These are phyloP conservation scores for Aquanectria penicillioides DNA, from an alignment of 2,329 filamentous ascomycete genomes.

Conservation along the genomic window DNA sequence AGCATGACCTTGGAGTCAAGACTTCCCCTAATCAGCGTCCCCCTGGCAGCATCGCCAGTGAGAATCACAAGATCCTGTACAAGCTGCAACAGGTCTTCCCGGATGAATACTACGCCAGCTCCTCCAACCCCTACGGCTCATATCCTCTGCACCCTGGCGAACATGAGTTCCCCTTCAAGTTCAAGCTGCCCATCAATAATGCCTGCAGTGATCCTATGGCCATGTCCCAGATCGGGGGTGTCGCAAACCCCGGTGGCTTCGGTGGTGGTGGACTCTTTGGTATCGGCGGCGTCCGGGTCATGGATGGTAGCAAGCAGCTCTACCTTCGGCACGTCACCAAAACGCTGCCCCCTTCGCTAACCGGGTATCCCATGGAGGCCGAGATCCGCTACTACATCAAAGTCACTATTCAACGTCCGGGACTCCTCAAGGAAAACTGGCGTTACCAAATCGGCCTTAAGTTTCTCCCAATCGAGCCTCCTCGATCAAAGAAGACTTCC, in stretches of 20 bases:
- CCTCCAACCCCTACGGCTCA: slow-evolving; percentile 54
- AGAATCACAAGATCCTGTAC: slow-evolving; percentile 81
- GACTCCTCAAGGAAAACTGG: slow-evolving; percentile 91
- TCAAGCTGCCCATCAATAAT: slow-evolving; percentile 84
- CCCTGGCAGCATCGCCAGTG: slow-evolving; percentile 58
- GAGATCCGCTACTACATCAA: slow-evolving; percentile 96
- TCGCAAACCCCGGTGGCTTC: slow-evolving; percentile 64
- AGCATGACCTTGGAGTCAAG: slow-evolving; percentile 51
- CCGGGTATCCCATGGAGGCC: slow-evolving; percentile 85
- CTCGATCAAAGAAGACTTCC: slow-evolving; percentile 71
- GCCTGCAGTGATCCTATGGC: slow-evolving; percentile 67
- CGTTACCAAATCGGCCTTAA: slow-evolving; percentile 76
- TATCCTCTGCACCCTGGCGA: slow-evolving; percentile 74
- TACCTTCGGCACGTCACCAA: slow-evolving; percentile 79
- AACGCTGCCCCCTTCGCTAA: slow-evolving; percentile 88
- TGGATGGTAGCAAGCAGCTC: slow-evolving; percentile 71
- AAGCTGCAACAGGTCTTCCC: slow-evolving; percentile 79
- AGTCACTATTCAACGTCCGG: slow-evolving; percentile 89
- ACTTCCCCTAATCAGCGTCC: slow-evolving; percentile 43
- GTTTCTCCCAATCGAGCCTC: slow-evolving; percentile 93
- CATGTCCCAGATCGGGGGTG: slow-evolving; percentile 64
- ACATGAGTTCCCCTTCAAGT: slow-evolving; percentile 81
- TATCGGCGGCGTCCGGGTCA: slow-evolving; percentile 64
- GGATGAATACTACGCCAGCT: slow-evolving; percentile 56
- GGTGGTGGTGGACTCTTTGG: slow-evolving; percentile 58